phyloP scores from a whole-genome alignment of 2,329 filamentous ascomycete species.

The Stagonosporopsis vannaccii region DNA sequence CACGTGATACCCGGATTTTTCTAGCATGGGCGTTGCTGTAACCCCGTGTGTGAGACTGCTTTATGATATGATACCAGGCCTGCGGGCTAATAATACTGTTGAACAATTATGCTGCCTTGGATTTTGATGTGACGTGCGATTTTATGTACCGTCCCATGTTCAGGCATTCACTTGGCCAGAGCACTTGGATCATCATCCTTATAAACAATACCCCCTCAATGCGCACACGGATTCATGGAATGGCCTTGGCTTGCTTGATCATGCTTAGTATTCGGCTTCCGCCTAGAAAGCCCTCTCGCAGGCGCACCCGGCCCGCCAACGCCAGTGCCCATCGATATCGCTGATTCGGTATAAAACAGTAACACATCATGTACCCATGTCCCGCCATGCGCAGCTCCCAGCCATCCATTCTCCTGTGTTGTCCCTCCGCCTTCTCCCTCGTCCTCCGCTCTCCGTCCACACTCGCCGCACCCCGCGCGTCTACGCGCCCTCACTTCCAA shows the following conservation, averaged over 20 bases:
- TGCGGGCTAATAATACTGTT: too few species aligned
- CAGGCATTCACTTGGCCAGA: too few species aligned
- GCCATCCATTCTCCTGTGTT: not conserved
- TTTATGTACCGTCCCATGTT: too few species aligned
- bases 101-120: too few species aligned
- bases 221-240: too few species aligned
- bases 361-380: not conserved
- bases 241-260: not conserved
- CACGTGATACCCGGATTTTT: conserved; percentile 1
- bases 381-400: too few species aligned
- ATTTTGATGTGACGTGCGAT: too few species aligned
- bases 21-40: conserved; percentile 6
- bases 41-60: not conserved
- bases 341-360: conserved; percentile 18
- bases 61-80: conserved; percentile 33
- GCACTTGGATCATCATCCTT: too few species aligned
- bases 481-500: conserved; percentile 85
- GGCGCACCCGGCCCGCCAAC: not conserved
- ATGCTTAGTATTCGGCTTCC: not conserved
- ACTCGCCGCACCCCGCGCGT: too few species aligned
- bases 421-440: not conserved
- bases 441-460: not conserved
- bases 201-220: too few species aligned
- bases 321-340: conserved; percentile 2
- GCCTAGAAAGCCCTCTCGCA: not conserved